phyloP scores from a whole-genome alignment of 768 basidiomycete genomes.

The Russula vinacea region DNA sequence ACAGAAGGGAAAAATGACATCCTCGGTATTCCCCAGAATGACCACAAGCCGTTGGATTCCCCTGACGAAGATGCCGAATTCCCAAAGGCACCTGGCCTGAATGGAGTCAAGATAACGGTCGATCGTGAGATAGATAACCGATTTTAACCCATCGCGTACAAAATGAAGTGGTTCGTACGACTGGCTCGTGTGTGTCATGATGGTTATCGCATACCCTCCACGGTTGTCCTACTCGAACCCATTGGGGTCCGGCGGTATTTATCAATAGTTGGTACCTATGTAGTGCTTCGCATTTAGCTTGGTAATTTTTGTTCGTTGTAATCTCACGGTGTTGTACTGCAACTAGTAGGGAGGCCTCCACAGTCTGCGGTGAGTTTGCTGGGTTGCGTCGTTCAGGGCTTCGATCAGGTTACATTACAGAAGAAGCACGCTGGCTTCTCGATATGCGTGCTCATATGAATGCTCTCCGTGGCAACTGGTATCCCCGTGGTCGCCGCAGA shows the following conservation, averaged over 20 bases:
- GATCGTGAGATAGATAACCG: conserved; percentile 26
- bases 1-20: conserved; percentile 22
- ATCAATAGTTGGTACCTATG: conserved; percentile 3
- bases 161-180: conserved; percentile 1
- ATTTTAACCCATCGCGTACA: conserved; percentile 21
- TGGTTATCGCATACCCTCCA: background rate
- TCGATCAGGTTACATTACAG: background rate
- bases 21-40: conserved; percentile 7
- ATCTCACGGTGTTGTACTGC: background rate
- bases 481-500: too few species aligned
- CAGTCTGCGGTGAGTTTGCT: background rate
- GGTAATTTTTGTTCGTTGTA: background rate
- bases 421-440: background rate
- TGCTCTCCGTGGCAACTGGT: too few species aligned
- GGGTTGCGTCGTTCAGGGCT: background rate
- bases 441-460: background rate
- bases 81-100: conserved; percentile 17
- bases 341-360: background rate
- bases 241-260: background rate
- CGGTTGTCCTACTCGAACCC: background rate
- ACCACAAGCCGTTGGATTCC: conserved; percentile 11
- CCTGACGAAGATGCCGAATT: conserved; percentile 31
- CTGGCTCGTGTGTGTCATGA: background rate
- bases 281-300: background rate
- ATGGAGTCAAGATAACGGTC: conserved; percentile 28